Base-by-base conservation (phyloP, 345 rosid species). In the Aquilaria yunnanensis region DNA sequence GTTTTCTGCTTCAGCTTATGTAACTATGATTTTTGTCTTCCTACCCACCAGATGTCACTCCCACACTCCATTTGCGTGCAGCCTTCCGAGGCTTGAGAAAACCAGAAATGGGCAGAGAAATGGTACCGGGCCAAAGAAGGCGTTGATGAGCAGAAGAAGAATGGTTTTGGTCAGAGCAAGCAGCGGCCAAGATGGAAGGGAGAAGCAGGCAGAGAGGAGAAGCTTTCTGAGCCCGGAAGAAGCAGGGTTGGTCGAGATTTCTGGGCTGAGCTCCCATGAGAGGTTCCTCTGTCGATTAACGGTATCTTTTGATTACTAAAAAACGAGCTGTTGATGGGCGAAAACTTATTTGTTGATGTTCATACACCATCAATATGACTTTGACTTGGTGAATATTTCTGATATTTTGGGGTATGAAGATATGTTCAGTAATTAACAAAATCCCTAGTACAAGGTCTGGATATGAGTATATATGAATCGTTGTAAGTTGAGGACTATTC, bases 211-310 rank as follows among this genome's bases (percentile, higher is more conserved):
- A 2, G 88, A 80, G 58, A 74, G 69, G 41, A 69, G 72, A 71
- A 77, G 73, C 32, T 90, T 93, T 75, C 71, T 90, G 76, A 78
- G 71, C 56, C 69, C 84, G 51, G 98, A 89, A 78, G 98, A 93
- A 75, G 97, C 97, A 9, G 98, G 97, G 14, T 79, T 93, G 9
- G 92, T 93, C 2, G 97, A 93, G 67, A 62, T 90, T 2, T 84
- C 94, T 0, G 97, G 98, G 0, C 67, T 93, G 60, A 78, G 84
- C 78, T 74, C 84, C 12, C 98, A 93, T 57, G 97, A 93, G 68
- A 80, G 76, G 57, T 93, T 93, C 63, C 90, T 93, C 2, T 87
- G 96, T 51, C 85, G 98, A 65, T 67, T 90, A 67, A 90, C 96
- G 87, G 98, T 90, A 76, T 47, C 4, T 13, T 60, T 10, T n/a